Conservation (phyloP, 768 basidiomycete species). For the Filobasidium floriforme region DNA sequence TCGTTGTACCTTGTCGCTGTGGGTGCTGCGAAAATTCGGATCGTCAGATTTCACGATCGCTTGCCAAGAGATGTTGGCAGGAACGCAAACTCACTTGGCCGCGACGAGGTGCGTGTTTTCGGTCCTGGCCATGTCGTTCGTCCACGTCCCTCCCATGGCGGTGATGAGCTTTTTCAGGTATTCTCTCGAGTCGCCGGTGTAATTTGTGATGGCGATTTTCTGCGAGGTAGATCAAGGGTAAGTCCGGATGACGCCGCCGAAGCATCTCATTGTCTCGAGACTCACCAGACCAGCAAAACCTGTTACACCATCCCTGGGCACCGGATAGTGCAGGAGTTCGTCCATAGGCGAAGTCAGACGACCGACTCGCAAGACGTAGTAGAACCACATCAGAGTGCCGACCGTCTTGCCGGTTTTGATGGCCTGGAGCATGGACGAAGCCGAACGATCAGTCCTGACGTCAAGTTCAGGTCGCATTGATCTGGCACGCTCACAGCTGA, state of each 20-base stretch:
- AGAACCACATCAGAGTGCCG: slow-evolving; percentile 75
- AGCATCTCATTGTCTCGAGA: slow-evolving; percentile 18
- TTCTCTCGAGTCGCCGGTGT: slow-evolving; percentile 75
- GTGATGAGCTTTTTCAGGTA: slow-evolving; percentile 77
- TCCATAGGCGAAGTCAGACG: slow-evolving; percentile 59
- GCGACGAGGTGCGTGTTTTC: slow-evolving; percentile 74
- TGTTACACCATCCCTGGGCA: slow-evolving; percentile 57
- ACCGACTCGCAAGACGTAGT: slow-evolving; percentile 63
- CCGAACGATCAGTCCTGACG: not conserved
- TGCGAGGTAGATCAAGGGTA: slow-evolving; percentile 34
- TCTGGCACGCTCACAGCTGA: slow-evolving; percentile 53
- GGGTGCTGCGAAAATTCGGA: slow-evolving; percentile 24
- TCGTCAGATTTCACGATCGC: not conserved
- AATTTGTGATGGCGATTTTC: slow-evolving; percentile 81
- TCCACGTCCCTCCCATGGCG: slow-evolving; percentile 69
- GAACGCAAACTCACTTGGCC: slow-evolving; percentile 57
- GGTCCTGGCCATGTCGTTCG: slow-evolving; percentile 64
- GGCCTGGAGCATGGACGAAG: slow-evolving; percentile 51
- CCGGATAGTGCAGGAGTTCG: slow-evolving; percentile 76
- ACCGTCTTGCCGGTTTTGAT: slow-evolving; percentile 56
- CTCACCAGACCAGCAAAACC: slow-evolving; percentile 60
- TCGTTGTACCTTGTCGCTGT: slow-evolving; percentile 60
- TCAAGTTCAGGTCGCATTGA: not conserved
- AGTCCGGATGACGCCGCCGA: not conserved
- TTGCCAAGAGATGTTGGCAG: not conserved